Percentiles rank a stretch among this genome's conserved stretches.
Evolutionary conservation across 179 eudicot genomes (phyloP).

Genomic region (Silene vulgaris): DNA sequence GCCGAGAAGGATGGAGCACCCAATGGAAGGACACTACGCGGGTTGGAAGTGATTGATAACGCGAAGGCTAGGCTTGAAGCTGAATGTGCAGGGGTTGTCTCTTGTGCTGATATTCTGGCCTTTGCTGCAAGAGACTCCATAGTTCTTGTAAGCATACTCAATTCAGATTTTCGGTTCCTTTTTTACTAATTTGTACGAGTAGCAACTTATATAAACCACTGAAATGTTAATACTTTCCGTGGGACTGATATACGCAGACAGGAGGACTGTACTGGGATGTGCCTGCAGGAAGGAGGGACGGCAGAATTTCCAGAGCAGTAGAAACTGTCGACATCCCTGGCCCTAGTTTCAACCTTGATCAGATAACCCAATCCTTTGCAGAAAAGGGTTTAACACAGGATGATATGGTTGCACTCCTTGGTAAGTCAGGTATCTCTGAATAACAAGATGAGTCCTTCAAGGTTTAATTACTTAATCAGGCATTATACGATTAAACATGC

Average conservation of each 20-base stretch:
- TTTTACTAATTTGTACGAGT: not conserved
- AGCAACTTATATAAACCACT: not conserved
- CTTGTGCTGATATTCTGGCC: constrained; percentile 88
- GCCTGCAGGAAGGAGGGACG: constrained; percentile 76
- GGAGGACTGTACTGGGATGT: constrained; percentile 37
- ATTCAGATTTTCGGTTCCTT: not conserved
- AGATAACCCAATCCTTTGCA: constrained; percentile 48
- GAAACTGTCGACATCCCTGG: constrained; percentile 57
- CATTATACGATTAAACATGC: constrained; percentile 9
- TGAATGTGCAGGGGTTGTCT: constrained; percentile 50
- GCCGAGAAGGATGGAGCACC: constrained; percentile 78
- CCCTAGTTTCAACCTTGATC: constrained; percentile 38
- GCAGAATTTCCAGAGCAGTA: constrained; percentile 47
- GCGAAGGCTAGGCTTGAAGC: constrained; percentile 64
- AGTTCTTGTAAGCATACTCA: constrained; percentile 42
- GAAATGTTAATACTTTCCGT: not conserved
- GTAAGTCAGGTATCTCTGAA: constrained; percentile 29
- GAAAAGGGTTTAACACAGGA: constrained; percentile 57
- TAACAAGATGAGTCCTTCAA: not conserved
- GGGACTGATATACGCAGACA: not conserved
- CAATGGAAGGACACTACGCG: constrained; percentile 55
- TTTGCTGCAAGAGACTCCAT: constrained; percentile 75
- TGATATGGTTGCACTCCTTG: constrained; percentile 79
- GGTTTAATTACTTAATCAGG: not conserved
- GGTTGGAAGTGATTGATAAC: constrained; percentile 63